These are phyloP conservation scores for Wickerhamomyces canadensis DNA, from an alignment of 805 yeast species.

Conservation along the genomic window DNA sequence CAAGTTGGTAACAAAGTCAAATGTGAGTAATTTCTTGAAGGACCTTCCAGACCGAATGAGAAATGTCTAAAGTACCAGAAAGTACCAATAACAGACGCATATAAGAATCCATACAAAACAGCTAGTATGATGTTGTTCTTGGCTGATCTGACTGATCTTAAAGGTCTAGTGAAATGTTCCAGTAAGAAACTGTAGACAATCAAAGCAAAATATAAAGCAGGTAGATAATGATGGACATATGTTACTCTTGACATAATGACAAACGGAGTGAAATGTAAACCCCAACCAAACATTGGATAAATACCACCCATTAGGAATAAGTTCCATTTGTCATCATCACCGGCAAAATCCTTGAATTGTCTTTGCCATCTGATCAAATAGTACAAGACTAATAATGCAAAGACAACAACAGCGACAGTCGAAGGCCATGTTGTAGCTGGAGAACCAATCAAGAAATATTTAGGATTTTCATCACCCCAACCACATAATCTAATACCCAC, in stretches of 20 bases:
- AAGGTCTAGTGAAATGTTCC: conserved; percentile 34
- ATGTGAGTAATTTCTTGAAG: conserved; percentile 32
- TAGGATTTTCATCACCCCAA: conserved; percentile 55
- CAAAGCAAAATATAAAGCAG: conserved; percentile 76
- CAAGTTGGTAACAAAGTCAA: conserved; percentile 45
- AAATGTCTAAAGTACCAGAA: conserved; percentile 61
- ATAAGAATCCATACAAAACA: conserved; percentile 34
- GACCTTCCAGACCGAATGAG: conserved; percentile 62
- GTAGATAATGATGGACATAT: conserved; percentile 80
- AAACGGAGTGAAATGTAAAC: conserved; percentile 71
- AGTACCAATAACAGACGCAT: conserved; percentile 39
- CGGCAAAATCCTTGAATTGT: conserved; percentile 58
- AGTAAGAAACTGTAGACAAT: conserved; percentile 47
- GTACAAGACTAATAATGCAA: conserved; percentile 36
- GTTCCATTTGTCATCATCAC: conserved; percentile 38
- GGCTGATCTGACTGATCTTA: conserved; percentile 16
- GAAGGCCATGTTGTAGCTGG: conserved; percentile 80
- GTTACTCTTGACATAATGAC: conserved; percentile 82
- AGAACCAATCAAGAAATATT: conserved; percentile 68
- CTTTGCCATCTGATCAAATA: conserved; percentile 67
- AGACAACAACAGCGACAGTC: conserved; percentile 48
- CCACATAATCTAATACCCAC: conserved; percentile 72
- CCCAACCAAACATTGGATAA: conserved; percentile 79
- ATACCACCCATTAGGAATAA: conserved; percentile 65
- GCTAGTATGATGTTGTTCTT: conserved; percentile 22